Percentiles rank a stretch among this genome's conserved stretches.
These are phyloP conservation scores for Colletotrichum theobromicola DNA, from an alignment of 2,329 filamentous ascomycete genomes.

Conservation along the genomic window DNA sequence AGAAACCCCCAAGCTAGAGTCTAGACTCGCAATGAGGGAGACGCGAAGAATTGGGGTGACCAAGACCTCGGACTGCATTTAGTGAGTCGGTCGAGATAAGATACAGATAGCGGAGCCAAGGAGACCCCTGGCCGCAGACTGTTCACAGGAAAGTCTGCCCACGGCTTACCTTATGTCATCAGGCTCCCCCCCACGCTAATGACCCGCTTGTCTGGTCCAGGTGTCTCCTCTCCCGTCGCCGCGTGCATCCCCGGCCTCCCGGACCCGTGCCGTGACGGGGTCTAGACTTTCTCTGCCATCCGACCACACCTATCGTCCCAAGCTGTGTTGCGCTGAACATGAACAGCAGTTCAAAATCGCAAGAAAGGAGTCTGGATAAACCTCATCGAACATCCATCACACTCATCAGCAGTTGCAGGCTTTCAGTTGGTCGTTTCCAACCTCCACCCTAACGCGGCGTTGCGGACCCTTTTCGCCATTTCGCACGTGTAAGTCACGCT, in stretches of 20 bases:
- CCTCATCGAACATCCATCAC: not conserved
- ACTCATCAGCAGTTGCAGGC: constrained; percentile 3
- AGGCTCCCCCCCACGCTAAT: not conserved
- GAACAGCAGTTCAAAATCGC: not conserved
- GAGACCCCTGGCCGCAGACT: not conserved
- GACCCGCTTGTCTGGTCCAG: constrained; percentile 12
- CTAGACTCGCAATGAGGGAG: not conserved
- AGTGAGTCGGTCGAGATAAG: constrained; percentile 14
- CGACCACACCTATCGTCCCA: not conserved
- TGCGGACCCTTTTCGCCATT: constrained; percentile 11
- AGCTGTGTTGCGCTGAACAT: not conserved
- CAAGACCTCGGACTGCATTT: not conserved
- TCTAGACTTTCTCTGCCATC: not conserved
- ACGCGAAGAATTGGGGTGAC: constrained; percentile 15
- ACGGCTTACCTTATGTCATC: not conserved
- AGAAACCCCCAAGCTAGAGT: not conserved
- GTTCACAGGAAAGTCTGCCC: not conserved
- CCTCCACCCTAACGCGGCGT: constrained; percentile 15
- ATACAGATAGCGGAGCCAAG: constrained; percentile 17
- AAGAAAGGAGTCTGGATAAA: not conserved
- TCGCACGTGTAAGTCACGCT: constrained; percentile 8
- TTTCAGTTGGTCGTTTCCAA: constrained; percentile 10
- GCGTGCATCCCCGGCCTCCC: constrained; percentile 10
- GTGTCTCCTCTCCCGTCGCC: constrained; percentile 4
- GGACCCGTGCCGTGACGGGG: not conserved